Base-by-base conservation (phyloP, 2,329 filamentous ascomycete genomes). In the Paracorniculantispora psalliotae region DNA sequence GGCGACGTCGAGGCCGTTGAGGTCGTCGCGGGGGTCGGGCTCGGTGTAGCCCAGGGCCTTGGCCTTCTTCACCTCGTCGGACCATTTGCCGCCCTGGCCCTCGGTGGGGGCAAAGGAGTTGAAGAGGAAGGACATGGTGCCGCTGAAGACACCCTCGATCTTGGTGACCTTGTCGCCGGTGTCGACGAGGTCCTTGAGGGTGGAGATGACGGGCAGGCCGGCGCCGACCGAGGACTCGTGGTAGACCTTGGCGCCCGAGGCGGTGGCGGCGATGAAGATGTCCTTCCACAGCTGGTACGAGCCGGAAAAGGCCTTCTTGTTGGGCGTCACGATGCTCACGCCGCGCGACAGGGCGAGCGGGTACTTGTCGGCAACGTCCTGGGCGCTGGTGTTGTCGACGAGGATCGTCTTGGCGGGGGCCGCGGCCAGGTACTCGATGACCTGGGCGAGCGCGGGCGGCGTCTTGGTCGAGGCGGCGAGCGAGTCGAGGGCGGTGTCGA, bases 51-150 rank as follows among this genome's bases (percentile, higher is more conserved):
- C 94, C 50, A 96, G 81, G 61, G 92, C 86, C 79, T 97, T 96
- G 59, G 94, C 94, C 75, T 93, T 92, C 70, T 85, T 87, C 35
- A 99, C 94, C 71, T 96, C 92, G 51, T 89, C 89, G 46, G 91
- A 94, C 88, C 96, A 99, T 69, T 88, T 86, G 55, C 90, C 91
- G 35, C 89, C 90, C 61, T 73, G 66, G 5, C 88, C 89, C 52
- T 85, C 83, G 2, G 87, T 86, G 0, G 94, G 94, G 51, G 92
- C 91, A 73, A 97, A 99, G 23, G 86, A 92, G 81, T 97, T 97
- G 85, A 99, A 97, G 43, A 99, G 81, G 81, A 97, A 99, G 41
- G 90, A 96, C 86, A 99, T 93, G 58, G 94, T 99, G 63, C 94
- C 94, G 62, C 91, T 96, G 77, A 99, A 97, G 54, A 99, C 92